Percentiles rank a stretch among this genome's conserved stretches.
Evolutionary conservation across 106 monocot species (phyloP).

Genomic region (Vanilla planifolia): DNA sequence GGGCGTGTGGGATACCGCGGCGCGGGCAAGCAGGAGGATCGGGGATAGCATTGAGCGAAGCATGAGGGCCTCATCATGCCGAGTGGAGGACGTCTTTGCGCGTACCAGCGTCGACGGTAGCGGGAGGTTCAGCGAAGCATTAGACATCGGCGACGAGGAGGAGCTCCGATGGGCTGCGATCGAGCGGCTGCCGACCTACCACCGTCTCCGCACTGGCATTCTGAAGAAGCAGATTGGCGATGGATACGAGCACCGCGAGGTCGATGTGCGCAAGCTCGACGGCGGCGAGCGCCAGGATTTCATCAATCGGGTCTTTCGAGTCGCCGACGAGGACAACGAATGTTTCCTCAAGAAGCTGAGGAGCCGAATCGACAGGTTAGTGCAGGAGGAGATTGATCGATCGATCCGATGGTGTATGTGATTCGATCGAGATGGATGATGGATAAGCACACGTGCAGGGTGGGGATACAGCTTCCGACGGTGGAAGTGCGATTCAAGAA

Average conservation of each 20-base stretch:
- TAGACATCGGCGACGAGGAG: conserved; percentile 50
- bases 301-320: conserved; percentile 43
- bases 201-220: conserved; percentile 41
- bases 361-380: conserved; percentile 44
- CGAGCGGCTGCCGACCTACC: conserved; percentile 59
- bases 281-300: conserved; percentile 45
- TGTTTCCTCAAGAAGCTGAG: conserved; percentile 45
- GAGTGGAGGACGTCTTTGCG: conserved; percentile 45
- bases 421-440: too few relatives aligned
- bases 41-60: conserved; percentile 35
- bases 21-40: conserved; percentile 28
- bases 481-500: conserved; percentile 73
- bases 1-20: conserved; percentile 45
- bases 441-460: conserved; percentile 25
- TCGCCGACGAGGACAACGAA: conserved; percentile 75
- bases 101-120: background rate
- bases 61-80: conserved; percentile 32
- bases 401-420: too few relatives aligned
- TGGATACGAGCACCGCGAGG: conserved; percentile 34
- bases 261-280: conserved; percentile 59
- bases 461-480: conserved; percentile 63
- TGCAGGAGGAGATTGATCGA: too few relatives aligned
- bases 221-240: conserved; percentile 7
- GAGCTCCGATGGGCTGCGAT: conserved; percentile 68
- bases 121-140: background rate